A percentile compares a stretch with the other conserved stretches of the same genome.
phyloP scores from a whole-genome alignment of 2,329 filamentous ascomycete species.

The Alternaria sp. region DNA sequence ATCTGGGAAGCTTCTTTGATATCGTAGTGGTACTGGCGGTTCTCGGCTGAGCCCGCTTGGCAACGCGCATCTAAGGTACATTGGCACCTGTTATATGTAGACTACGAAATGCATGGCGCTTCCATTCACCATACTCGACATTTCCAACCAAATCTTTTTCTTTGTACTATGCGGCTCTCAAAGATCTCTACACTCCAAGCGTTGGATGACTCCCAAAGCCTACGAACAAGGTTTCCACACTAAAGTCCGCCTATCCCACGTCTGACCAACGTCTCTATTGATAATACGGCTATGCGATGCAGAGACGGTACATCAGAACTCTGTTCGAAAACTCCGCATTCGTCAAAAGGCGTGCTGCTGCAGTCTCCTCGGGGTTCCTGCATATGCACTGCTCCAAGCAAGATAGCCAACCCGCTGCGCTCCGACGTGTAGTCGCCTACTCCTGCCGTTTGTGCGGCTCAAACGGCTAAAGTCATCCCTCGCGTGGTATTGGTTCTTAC shows the following conservation, averaged over 20 bases:
- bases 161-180: background rate
- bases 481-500: background rate
- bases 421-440: constrained; percentile 11
- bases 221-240: background rate
- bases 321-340: background rate
- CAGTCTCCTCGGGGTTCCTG: constrained; percentile 19
- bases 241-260: background rate
- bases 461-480: constrained; percentile 1
- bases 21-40: constrained; percentile 44
- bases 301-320: background rate
- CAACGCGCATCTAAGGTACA: background rate
- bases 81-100: background rate
- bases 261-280: background rate
- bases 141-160: background rate
- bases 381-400: background rate
- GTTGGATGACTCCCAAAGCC: background rate
- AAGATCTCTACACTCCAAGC: background rate
- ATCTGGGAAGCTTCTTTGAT: constrained; percentile 55
- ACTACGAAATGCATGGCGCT: background rate
- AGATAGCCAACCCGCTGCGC: constrained; percentile 4
- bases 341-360: constrained; percentile 22
- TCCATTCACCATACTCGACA: background rate
- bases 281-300: background rate
- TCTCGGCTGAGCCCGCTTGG: constrained; percentile 15
- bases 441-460: constrained; percentile 15